A percentile compares a stretch with the other conserved stretches of the same genome.
Conservation (phyloP, 768 basidiomycete genomes). For the Collybia sordida region DNA sequence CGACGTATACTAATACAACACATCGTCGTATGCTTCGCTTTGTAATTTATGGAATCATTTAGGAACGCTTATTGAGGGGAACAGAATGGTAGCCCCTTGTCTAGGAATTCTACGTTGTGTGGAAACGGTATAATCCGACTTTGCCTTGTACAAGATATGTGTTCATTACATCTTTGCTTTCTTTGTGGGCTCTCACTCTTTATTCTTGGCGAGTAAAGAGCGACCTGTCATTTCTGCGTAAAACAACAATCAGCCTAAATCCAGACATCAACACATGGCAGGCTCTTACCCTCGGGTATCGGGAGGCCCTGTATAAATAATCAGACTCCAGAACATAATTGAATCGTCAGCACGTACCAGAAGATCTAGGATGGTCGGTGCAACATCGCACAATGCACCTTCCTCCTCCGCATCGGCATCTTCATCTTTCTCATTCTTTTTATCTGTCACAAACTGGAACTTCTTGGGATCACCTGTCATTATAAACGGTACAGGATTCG, state of each 20-base stretch:
- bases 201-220: conserved; percentile 42
- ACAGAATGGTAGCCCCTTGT: too few species aligned
- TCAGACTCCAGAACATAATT: neutral
- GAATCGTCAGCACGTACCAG: conserved; percentile 39
- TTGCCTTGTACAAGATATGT: too few species aligned
- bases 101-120: too few species aligned
- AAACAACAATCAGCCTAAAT: conserved; percentile 2
- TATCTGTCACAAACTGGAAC: conserved; percentile 53
- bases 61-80: too few species aligned
- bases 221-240: conserved; percentile 63
- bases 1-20: too few species aligned
- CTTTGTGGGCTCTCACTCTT: too few species aligned
- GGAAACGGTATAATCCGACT: too few species aligned
- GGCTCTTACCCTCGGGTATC: conserved; percentile 62
- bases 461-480: conserved; percentile 66
- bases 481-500: conserved; percentile 90
- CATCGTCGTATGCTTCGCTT: too few species aligned
- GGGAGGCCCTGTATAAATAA: conserved; percentile 46
- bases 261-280: neutral
- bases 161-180: too few species aligned
- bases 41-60: too few species aligned
- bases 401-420: conserved; percentile 53
- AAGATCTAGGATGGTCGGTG: conserved; percentile 82
- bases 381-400: conserved; percentile 86
- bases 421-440: conserved; percentile 41